Percentiles rank a stretch among this genome's conserved stretches.
phyloP scores from a whole-genome alignment of 1,139 yeast species.

The Spathaspora jeffriesii region DNA sequence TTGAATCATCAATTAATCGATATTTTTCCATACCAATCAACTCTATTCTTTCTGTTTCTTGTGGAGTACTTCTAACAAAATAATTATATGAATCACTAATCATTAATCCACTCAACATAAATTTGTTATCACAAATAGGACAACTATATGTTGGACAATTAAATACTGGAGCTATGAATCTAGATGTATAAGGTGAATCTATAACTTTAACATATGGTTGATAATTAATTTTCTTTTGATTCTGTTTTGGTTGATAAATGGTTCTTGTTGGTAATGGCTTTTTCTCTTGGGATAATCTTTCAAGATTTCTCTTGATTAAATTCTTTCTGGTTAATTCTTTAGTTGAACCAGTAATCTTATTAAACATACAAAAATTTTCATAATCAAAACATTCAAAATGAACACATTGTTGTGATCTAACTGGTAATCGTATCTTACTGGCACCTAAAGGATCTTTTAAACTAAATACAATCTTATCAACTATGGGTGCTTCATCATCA shows the following conservation, averaged over 20 bases:
- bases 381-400: slow-evolving; percentile 52
- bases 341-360: slow-evolving; percentile 34
- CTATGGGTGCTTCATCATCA: slow-evolving; percentile 21
- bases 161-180: slow-evolving; percentile 13
- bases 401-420: slow-evolving; percentile 35
- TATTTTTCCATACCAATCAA: slow-evolving; percentile 36
- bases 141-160: slow-evolving; percentile 28
- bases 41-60: slow-evolving; percentile 35
- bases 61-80: slow-evolving; percentile 42
- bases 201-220: slow-evolving; percentile 10
- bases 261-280: slow-evolving; percentile 2
- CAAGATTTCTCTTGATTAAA: slow-evolving; percentile 24
- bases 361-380: slow-evolving; percentile 41
- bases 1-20: slow-evolving; percentile 30
- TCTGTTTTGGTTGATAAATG: slow-evolving; percentile 9
- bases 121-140: slow-evolving; percentile 40
- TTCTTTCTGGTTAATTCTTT: slow-evolving; percentile 27
- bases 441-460: slow-evolving; percentile 36
- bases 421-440: slow-evolving; percentile 39
- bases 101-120: slow-evolving; percentile 34
- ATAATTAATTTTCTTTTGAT: slow-evolving; percentile 4
- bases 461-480: slow-evolving; percentile 29
- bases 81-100: slow-evolving; percentile 45
- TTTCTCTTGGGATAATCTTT: slow-evolving; percentile 21
- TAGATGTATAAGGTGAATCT: slow-evolving; percentile 9